Conservation (phyloP, 345 rosid species). For the Corchorus olitorius region DNA sequence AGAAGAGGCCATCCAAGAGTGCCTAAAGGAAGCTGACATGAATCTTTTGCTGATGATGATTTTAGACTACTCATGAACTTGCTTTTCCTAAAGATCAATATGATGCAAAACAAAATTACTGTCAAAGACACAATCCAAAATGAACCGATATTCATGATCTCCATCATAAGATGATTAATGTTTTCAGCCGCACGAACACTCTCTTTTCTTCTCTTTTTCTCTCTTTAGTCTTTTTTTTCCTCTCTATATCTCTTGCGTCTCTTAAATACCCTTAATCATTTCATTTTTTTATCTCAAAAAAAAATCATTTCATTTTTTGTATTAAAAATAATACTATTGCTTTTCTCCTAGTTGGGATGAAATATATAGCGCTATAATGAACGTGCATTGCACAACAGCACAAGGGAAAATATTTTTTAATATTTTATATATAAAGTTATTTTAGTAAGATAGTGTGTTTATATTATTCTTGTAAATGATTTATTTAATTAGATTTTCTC, state of each 20-base stretch:
- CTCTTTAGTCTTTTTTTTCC: conserved; percentile 21
- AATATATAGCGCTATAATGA: too few species aligned
- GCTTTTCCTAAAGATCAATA: conserved; percentile 36
- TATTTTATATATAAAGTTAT: too few species aligned
- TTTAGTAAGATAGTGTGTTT: too few species aligned
- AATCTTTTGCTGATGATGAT: not conserved
- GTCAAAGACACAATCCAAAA: conserved; percentile 38
- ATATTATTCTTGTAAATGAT: too few species aligned
- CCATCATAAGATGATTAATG: conserved; percentile 17
- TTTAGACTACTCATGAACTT: conserved; percentile 15
- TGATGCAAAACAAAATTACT: conserved; percentile 30
- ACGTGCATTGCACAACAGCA: too few species aligned
- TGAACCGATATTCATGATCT: conserved; percentile 38
- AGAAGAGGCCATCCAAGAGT: conserved; percentile 84
- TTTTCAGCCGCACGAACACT: conserved; percentile 40
- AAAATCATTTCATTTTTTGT: too few species aligned
- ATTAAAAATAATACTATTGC: too few species aligned
- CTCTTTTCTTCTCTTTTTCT: conserved; percentile 27
- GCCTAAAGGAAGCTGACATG: conserved; percentile 57
- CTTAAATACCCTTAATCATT: conserved; percentile 36
- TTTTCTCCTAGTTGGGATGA: not conserved
- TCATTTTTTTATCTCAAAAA: too few species aligned
- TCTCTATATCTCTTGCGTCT: not conserved
- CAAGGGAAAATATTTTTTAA: too few species aligned
- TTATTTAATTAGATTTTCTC: too few species aligned